Percentiles rank a stretch among this genome's conserved stretches.
These are phyloP conservation scores for Ustilago bromivora DNA, from an alignment of 1,284 basidiomycete genomes.

Conservation along the genomic window DNA sequence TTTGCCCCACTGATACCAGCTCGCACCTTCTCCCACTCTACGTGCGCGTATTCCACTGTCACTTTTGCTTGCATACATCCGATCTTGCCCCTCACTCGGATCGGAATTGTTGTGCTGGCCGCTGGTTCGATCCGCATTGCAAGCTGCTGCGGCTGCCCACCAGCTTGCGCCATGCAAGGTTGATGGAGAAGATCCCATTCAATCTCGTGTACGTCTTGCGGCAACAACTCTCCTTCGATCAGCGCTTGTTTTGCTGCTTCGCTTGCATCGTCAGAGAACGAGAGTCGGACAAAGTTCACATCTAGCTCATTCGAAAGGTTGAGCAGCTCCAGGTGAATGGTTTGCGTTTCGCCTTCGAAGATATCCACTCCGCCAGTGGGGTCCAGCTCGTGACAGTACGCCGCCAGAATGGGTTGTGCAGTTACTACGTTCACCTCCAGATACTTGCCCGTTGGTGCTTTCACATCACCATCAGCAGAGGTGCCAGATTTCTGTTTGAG, in stretches of 20 bases:
- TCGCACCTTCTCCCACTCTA: slow-evolving; percentile 66
- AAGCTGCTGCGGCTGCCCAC: neutral
- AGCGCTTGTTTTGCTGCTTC: slow-evolving; percentile 80
- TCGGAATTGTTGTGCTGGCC: slow-evolving; percentile 77
- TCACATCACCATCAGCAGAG: neutral
- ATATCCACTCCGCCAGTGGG: slow-evolving; percentile 88
- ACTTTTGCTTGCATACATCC: slow-evolving; percentile 85
- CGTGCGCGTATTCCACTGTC: slow-evolving; percentile 84
- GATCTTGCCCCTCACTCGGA: slow-evolving; percentile 86
- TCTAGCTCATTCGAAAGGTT: slow-evolving; percentile 79
- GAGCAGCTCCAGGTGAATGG: slow-evolving; percentile 84
- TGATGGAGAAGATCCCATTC: slow-evolving; percentile 83
- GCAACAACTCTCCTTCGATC: slow-evolving; percentile 78
- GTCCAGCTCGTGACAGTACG: slow-evolving; percentile 85
- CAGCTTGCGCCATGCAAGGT: slow-evolving; percentile 76
- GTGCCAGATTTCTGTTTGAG: slow-evolving; percentile 29
- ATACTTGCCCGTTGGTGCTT: slow-evolving; percentile 16
- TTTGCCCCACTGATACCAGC: slow-evolving; percentile 64
- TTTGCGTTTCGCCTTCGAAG: slow-evolving; percentile 90
- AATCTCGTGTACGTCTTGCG: slow-evolving; percentile 89
- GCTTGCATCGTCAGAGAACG: slow-evolving; percentile 89
- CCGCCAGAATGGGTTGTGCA: slow-evolving; percentile 85
- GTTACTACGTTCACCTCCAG: slow-evolving; percentile 83
- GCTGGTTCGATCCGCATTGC: slow-evolving; percentile 75
- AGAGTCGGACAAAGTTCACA: slow-evolving; percentile 85